These are phyloP conservation scores for Rasamsonia emersonii DNA, from an alignment of 2,329 filamentous ascomycete species.

Conservation along the genomic window DNA sequence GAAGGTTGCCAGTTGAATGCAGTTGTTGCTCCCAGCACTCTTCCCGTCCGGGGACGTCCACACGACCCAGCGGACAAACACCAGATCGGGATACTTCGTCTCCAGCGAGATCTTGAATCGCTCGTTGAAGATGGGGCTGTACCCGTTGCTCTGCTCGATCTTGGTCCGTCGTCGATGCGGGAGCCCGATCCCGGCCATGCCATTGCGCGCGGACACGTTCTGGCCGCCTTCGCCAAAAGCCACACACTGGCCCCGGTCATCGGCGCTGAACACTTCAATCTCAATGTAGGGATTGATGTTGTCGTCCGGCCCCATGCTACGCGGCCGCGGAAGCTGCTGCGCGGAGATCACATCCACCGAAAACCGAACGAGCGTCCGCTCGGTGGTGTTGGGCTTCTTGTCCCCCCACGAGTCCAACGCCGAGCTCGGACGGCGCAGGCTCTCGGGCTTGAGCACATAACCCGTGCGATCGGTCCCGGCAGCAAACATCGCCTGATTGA, in stretches of 20 bases:
- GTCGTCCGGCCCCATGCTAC: slow-evolving; percentile 60
- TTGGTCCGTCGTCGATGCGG: slow-evolving; percentile 72
- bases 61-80: slow-evolving; percentile 89
- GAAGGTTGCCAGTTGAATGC: slow-evolving; percentile 68
- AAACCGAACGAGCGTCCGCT: slow-evolving; percentile 76
- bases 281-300: slow-evolving; percentile 89
- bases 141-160: slow-evolving; percentile 79
- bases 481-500: slow-evolving; percentile 97
- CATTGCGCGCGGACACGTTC: slow-evolving; percentile 55
- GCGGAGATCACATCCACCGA: slow-evolving; percentile 85
- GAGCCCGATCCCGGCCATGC: slow-evolving; percentile 58
- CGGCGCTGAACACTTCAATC: slow-evolving; percentile 87
- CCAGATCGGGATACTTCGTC: slow-evolving; percentile 88
- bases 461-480: slow-evolving; percentile 77
- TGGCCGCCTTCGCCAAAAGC: slow-evolving; percentile 58
- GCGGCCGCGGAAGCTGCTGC: slow-evolving; percentile 82
- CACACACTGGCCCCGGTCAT: slow-evolving; percentile 75
- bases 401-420: slow-evolving; percentile 16
- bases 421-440: slow-evolving; percentile 50
- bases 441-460: slow-evolving; percentile 86
- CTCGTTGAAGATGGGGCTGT: slow-evolving; percentile 81
- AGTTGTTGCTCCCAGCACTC: slow-evolving; percentile 55
- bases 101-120: slow-evolving; percentile 72
- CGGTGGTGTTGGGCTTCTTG: slow-evolving; percentile 49
- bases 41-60: slow-evolving; percentile 75